Conservation (phyloP, 345 rosid genomes). For the Aegle marmelos region DNA sequence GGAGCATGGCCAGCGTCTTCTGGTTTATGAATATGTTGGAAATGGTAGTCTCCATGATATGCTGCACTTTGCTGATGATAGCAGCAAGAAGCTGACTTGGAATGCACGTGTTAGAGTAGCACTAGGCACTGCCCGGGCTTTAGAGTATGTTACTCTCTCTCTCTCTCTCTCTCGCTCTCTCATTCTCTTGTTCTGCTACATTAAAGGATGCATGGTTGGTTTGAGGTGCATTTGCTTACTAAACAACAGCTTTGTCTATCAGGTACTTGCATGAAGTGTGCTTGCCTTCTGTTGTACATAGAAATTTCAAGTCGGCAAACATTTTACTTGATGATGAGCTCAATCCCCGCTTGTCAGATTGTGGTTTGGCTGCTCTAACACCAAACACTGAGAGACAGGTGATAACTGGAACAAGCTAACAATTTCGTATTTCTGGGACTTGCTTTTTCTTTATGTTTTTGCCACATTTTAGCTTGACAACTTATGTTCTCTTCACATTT, state of each 20-base stretch:
- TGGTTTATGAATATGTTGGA: constrained; percentile 75
- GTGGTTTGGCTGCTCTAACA: constrained; percentile 92
- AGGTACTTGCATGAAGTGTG: constrained; percentile 99
- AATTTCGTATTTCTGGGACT: not conserved
- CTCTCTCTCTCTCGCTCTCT: not conserved
- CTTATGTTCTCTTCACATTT: constrained; percentile 4
- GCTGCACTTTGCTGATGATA: constrained; percentile 77
- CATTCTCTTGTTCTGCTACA: not conserved
- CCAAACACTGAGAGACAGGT: constrained; percentile 98
- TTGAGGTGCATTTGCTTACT: constrained; percentile 8
- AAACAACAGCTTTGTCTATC: constrained; percentile 18
- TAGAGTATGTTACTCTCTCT: constrained; percentile 69
- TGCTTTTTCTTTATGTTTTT: not conserved
- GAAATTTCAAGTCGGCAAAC: constrained; percentile 96
- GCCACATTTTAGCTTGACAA: not conserved
- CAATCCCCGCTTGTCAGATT: constrained; percentile 90
- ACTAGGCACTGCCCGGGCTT: constrained; percentile 92
- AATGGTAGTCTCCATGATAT: constrained; percentile 84
- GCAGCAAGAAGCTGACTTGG: constrained; percentile 70
- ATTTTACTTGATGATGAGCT: constrained; percentile 95
- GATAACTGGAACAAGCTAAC: not conserved
- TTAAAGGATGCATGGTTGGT: not conserved
- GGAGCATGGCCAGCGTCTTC: constrained; percentile 95
- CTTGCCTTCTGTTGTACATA: constrained; percentile 94
- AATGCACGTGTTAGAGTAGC: constrained; percentile 98